These are phyloP conservation scores for Iberis amara DNA, from an alignment of 441 rosid species.

Conservation along the genomic window DNA sequence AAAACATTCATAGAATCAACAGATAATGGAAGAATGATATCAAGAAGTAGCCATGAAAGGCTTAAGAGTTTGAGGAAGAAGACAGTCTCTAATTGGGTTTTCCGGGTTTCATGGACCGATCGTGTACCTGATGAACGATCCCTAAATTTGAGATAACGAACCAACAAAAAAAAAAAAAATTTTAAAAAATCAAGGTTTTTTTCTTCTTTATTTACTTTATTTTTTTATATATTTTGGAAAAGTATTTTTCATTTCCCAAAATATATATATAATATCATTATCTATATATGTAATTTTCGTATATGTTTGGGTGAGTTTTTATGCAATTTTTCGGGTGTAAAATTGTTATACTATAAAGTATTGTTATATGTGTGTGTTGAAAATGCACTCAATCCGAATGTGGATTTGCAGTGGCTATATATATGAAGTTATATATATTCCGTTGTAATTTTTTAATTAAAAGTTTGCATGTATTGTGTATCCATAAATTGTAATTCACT, in stretches of 20 bases:
- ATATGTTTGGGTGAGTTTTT: constrained; percentile 31
- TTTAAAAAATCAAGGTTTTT: constrained; percentile 25
- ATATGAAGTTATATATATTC: constrained; percentile 19
- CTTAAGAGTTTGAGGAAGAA: constrained; percentile 45
- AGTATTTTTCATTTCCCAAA: constrained; percentile 30
- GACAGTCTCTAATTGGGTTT: constrained; percentile 67
- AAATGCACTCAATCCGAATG: constrained; percentile 50
- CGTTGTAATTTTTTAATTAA: constrained; percentile 17
- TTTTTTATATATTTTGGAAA: constrained; percentile 34
- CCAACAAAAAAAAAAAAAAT: background rate
- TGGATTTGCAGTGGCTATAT: constrained; percentile 51
- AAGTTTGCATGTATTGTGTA: constrained; percentile 28
- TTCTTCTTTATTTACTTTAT: constrained; percentile 22
- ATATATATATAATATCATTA: constrained; percentile 23
- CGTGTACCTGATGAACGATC: constrained; percentile 64
- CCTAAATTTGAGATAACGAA: constrained; percentile 23
- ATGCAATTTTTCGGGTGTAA: constrained; percentile 31
- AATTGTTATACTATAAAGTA: constrained; percentile 13
- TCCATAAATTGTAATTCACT: constrained; percentile 17
- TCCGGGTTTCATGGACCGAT: constrained; percentile 67
- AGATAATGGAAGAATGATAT: constrained; percentile 27
- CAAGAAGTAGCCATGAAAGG: constrained; percentile 38
- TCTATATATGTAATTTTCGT: constrained; percentile 23
- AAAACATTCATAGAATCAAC: constrained; percentile 54
- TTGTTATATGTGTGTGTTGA: constrained; percentile 13